These are phyloP conservation scores for Scedosporium aurantiacum DNA, from an alignment of 2,329 filamentous ascomycete genomes.

Conservation along the genomic window DNA sequence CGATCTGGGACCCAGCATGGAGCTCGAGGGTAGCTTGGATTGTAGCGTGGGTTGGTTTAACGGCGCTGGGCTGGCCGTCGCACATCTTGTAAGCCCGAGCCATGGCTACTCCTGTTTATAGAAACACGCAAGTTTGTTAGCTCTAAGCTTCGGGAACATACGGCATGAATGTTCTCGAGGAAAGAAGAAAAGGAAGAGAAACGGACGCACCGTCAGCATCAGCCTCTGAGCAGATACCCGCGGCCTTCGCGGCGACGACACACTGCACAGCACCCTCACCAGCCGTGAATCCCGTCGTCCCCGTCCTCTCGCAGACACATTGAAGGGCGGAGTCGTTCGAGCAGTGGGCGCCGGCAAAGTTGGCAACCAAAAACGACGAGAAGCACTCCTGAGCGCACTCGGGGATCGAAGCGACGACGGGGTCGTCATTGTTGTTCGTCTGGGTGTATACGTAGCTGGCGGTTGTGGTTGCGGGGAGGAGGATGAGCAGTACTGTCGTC, in stretches of 20 bases:
- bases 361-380: conserved; percentile 47
- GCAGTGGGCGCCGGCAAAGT: conserved; percentile 42
- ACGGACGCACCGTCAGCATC: conserved; percentile 17
- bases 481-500: background rate
- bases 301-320: conserved; percentile 53
- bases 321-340: conserved; percentile 35
- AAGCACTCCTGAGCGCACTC: conserved; percentile 52
- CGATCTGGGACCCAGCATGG: background rate
- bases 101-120: background rate
- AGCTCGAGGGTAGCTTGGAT: conserved; percentile 45
- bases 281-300: conserved; percentile 52
- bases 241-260: conserved; percentile 39
- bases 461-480: background rate
- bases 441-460: background rate
- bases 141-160: background rate
- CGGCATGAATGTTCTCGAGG: background rate
- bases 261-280: conserved; percentile 64
- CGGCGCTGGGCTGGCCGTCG: conserved; percentile 32
- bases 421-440: conserved; percentile 23
- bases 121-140: background rate
- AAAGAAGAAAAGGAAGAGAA: background rate
- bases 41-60: conserved; percentile 45
- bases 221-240: conserved; percentile 38
- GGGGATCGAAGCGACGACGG: conserved; percentile 32
- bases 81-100: conserved; percentile 47